Conservation (phyloP, 352 stramenopile species). For the Phytophthora lateralis region DNA sequence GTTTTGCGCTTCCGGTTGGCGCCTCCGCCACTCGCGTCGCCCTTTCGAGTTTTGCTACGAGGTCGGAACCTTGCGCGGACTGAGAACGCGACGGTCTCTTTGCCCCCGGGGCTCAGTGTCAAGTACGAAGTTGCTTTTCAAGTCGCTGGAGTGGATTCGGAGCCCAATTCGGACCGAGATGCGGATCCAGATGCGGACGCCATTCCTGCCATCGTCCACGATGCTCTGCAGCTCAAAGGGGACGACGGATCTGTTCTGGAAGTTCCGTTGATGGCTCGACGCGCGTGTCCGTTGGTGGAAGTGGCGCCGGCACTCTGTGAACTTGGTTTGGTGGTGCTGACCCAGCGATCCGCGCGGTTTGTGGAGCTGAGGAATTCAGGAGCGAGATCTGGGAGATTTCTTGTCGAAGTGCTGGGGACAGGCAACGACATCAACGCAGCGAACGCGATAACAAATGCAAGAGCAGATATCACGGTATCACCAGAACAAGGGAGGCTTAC, state of each 20-base stretch:
- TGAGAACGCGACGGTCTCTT: conserved; percentile 65
- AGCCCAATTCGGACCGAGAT: conserved; percentile 12
- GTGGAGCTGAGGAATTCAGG: conserved; percentile 65
- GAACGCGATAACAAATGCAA: conserved; percentile 3
- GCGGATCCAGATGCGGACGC: conserved; percentile 4
- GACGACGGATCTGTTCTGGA: conserved; percentile 67
- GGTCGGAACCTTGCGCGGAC: conserved; percentile 66
- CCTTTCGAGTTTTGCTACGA: conserved; percentile 62
- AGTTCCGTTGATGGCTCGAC: conserved; percentile 62
- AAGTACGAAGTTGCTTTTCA: conserved; percentile 74
- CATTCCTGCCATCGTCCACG: conserved; percentile 52
- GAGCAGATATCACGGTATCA: conserved; percentile 30
- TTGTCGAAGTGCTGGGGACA: conserved; percentile 54
- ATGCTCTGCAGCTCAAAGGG: conserved; percentile 58
- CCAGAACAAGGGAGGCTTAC: conserved; percentile 40
- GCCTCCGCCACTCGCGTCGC: conserved; percentile 53
- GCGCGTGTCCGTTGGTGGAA: conserved; percentile 61
- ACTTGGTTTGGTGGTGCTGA: conserved; percentile 68
- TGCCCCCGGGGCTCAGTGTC: conserved; percentile 61
- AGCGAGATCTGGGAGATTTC: conserved; percentile 43
- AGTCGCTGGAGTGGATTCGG: conserved; percentile 18
- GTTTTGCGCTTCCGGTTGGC: conserved; percentile 63
- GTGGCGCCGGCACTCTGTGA: conserved; percentile 60
- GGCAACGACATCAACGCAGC: not conserved
- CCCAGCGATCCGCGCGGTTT: conserved; percentile 54